Evolutionary conservation across 2,329 filamentous ascomycete genomes (phyloP), one percentile per base, ranked within the genome.

Genomic region (Leptographium procerum): DNA sequence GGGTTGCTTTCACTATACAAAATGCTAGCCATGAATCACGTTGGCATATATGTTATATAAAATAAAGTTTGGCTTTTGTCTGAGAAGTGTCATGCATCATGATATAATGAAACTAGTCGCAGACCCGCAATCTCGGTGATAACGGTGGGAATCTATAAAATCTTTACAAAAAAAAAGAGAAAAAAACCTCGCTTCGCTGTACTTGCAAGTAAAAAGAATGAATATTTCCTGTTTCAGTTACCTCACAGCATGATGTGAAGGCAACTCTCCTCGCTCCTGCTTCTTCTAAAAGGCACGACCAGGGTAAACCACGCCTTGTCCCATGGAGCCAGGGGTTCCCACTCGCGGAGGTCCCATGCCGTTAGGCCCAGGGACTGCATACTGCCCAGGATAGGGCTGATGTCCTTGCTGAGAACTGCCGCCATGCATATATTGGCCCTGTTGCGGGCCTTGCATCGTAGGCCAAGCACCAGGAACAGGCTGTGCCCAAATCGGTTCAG

Each of bases 221-320:
- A 22, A 9, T 43, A 19, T 43, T 19, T 43, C 40, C 19, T 8
- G 40, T 8, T 8, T 43, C 40, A 43, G 16, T 19, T 19, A n/a
- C n/a, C 16, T 43, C 6, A n/a, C 40, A 16, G 40, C 16, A 43
- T 22, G n/a, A 19, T 34, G 31, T 10, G 16, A 26, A 4, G n/a
- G 16, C 19, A 33, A 14, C 13, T 24, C 28, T 50, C 22, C 28
- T 28, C 16, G 28, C 51, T 36, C 22, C 10, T 19, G 19, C 22
- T 8, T 51, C 29, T 22, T 40, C 65, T 69, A 71, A 33, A 69
- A 68, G 55, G 69, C 68, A 57, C 70, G 68, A 13, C 68, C 69
- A 22, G 69, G 67, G 31, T 65, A 67, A 28, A 64, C 60, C 60
- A 65, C 64, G 26, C 63, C 58, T 1, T 64, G 65, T 10, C 65